Percentiles rank a stretch among this genome's conserved stretches.
Evolutionary conservation across 495 filamentous ascomycete species (phyloP).

Genomic region (Neurospora discreta): DNA sequence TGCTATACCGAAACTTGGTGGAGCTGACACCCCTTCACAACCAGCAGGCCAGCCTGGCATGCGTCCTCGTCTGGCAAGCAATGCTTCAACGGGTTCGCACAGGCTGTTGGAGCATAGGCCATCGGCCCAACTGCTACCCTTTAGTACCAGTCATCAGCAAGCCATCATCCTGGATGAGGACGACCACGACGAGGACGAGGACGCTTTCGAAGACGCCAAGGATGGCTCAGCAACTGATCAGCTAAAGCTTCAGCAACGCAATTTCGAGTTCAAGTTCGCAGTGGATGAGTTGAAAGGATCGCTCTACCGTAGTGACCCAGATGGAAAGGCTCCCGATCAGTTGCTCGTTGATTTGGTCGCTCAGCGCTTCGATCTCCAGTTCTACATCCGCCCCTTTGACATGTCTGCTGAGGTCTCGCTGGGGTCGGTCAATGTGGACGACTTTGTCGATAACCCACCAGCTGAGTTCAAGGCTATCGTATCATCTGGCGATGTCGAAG

Average conservation of each 20-base stretch:
- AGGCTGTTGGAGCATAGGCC: conserved; percentile 17
- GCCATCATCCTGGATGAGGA: conserved; percentile 73
- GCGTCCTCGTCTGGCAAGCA: conserved; percentile 42
- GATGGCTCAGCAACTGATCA: conserved; percentile 47
- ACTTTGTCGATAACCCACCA: conserved; percentile 79
- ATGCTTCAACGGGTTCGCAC: conserved; percentile 23
- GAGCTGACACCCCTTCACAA: conserved; percentile 27
- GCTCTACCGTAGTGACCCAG: conserved; percentile 74
- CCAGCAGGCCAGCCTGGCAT: conserved; percentile 27
- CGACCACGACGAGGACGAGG: conserved; percentile 53
- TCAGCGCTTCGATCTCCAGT: conserved; percentile 76
- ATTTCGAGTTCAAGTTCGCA: conserved; percentile 91
- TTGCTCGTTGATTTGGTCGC: conserved; percentile 85
- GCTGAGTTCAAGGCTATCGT: conserved; percentile 95
- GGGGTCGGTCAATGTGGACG: conserved; percentile 80
- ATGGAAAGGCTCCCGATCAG: conserved; percentile 63
- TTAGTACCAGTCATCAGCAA: conserved; percentile 49
- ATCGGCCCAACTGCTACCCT: conserved; percentile 34
- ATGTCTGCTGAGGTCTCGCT: conserved; percentile 85
- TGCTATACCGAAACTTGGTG: conserved; percentile 76
- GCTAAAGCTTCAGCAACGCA: conserved; percentile 71
- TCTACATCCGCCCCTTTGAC: conserved; percentile 78
- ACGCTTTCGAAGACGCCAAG: conserved; percentile 48
- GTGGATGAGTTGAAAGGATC: conserved; percentile 90
- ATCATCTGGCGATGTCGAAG: conserved; percentile 71